Percentiles rank a stretch among this genome's conserved stretches.
Evolutionary conservation across 2,329 filamentous ascomycete species (phyloP).

Genomic region (Hypoxylon sp.): DNA sequence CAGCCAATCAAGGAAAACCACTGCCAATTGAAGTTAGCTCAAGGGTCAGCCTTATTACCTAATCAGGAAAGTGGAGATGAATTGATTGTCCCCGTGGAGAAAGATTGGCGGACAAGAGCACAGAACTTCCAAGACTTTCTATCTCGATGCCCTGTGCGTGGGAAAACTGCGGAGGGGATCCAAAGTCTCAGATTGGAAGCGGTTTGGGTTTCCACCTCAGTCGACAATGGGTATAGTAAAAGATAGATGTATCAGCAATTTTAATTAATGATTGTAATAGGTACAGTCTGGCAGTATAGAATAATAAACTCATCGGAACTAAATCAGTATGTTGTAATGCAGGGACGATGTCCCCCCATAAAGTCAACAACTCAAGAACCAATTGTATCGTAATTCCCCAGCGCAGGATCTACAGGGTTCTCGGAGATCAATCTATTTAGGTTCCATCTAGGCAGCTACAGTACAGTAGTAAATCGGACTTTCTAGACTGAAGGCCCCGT

Average conservation of each 20-base stretch:
- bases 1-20: slow-evolving; percentile 20
- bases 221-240: not conserved
- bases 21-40: slow-evolving; percentile 22
- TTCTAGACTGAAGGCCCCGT: not conserved
- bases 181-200: not conserved
- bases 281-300: not conserved
- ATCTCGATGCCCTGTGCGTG: slow-evolving; percentile 10
- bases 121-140: slow-evolving; percentile 21
- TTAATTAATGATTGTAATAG: not conserved
- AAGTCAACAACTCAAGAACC: slow-evolving; percentile 18
- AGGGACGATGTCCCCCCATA: slow-evolving; percentile 8
- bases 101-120: slow-evolving; percentile 7
- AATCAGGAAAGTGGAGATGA: slow-evolving; percentile 35
- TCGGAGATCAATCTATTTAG: slow-evolving; percentile 5
- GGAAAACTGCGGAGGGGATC: not conserved
- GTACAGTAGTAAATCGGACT: not conserved
- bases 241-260: not conserved
- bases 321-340: slow-evolving; percentile 12
- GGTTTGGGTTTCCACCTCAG: not conserved
- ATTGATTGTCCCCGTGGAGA: slow-evolving; percentile 24
- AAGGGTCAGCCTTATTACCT: slow-evolving; percentile 37
- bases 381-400: slow-evolving; percentile 14
- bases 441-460: slow-evolving; percentile 17
- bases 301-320: slow-evolving; percentile 9
- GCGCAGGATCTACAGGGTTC: slow-evolving; percentile 8